Percentiles rank a stretch among this genome's conserved stretches.
These are phyloP conservation scores for Cyberlindnera amylophila DNA, from an alignment of 805 yeast genomes.

Conservation along the genomic window DNA sequence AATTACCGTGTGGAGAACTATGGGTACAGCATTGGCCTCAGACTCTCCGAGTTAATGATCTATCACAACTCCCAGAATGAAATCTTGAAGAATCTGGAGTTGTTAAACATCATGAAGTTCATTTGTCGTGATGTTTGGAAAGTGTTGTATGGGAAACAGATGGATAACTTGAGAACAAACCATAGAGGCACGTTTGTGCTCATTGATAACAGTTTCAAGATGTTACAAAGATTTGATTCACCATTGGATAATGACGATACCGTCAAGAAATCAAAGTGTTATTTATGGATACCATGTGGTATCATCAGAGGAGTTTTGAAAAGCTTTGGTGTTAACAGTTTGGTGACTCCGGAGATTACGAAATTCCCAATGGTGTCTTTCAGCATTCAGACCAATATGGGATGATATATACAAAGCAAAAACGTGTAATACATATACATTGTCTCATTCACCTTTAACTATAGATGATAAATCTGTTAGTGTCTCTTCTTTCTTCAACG, in stretches of 20 bases:
- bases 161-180: constrained; percentile 89
- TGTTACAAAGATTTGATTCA: constrained; percentile 49
- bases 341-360: constrained; percentile 60
- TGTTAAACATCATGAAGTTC: constrained; percentile 83
- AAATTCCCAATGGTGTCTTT: constrained; percentile 68
- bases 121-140: constrained; percentile 93
- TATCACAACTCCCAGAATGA: constrained; percentile 47
- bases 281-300: constrained; percentile 73
- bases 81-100: constrained; percentile 49
- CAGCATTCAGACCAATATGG: constrained; percentile 54
- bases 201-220: constrained; percentile 61
- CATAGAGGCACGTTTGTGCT: constrained; percentile 82
- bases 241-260: constrained; percentile 42
- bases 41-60: constrained; percentile 45
- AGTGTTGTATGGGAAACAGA: constrained; percentile 72
- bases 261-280: constrained; percentile 40
- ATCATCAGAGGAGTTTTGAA: constrained; percentile 67
- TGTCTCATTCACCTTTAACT: constrained; percentile 28
- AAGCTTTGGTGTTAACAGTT: constrained; percentile 63
- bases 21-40: constrained; percentile 69
- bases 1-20: constrained; percentile 58
- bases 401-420: neutral
- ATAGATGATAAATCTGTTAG: constrained; percentile 50
- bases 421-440: neutral
- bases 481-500: constrained; percentile 48